Evolutionary conservation across 148 eudicot genomes (phyloP).

Genomic region (Chenopodium album): DNA sequence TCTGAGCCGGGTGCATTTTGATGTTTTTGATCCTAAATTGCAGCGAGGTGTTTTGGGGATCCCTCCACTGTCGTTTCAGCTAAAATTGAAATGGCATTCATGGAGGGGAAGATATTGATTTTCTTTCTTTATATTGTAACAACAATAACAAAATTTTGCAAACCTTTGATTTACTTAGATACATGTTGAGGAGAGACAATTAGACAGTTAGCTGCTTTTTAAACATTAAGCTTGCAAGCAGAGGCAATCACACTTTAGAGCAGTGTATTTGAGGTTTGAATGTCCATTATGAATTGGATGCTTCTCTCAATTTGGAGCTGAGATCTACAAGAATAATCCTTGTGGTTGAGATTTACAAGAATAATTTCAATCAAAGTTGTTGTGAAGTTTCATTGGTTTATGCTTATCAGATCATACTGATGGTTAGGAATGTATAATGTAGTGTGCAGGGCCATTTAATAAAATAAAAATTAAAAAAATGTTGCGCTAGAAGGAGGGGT

Average conservation of each 20-base stretch:
- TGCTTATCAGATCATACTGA: neutral
- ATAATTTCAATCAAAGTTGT: neutral
- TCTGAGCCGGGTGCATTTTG: constrained; percentile 61
- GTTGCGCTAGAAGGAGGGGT: constrained; percentile 51
- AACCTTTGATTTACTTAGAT: neutral
- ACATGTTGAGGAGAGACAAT: neutral
- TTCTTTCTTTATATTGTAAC: neutral
- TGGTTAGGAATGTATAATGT: no score
- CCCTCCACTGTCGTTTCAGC: constrained; percentile 78
- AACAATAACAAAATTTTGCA: neutral
- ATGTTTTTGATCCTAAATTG: constrained; percentile 81
- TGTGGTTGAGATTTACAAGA: no score
- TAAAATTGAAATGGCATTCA: constrained; percentile 85
- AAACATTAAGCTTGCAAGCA: neutral
- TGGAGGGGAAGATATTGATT: constrained; percentile 71
- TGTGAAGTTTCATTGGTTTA: neutral
- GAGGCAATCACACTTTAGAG: neutral
- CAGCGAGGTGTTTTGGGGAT: constrained; percentile 67
- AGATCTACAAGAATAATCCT: neutral
- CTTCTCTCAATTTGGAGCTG: no score
- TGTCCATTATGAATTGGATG: neutral
- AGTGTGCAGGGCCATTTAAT: neutral
- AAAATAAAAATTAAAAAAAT: neutral
- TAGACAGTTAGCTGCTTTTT: neutral
- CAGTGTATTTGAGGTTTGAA: neutral